phyloP scores from a whole-genome alignment of 2,329 filamentous ascomycete species.

The Aspergillus udagawae region DNA sequence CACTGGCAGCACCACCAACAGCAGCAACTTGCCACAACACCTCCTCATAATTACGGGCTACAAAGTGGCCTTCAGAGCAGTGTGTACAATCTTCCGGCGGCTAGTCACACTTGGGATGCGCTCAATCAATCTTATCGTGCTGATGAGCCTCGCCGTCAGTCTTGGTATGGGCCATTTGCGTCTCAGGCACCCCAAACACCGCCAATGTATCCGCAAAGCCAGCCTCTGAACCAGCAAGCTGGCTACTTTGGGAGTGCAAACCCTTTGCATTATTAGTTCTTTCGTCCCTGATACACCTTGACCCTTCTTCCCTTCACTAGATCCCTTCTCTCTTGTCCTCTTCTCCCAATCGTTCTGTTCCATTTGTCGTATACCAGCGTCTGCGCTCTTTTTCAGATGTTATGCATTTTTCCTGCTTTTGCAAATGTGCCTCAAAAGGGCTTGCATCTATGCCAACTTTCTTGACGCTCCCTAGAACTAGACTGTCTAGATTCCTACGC shows the following conservation, averaged over 20 bases:
- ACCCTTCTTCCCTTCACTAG: background rate
- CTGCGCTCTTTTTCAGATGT: background rate
- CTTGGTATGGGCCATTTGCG: slow-evolving; percentile 31
- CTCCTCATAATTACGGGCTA: slow-evolving; percentile 9
- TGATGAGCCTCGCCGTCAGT: slow-evolving; percentile 30
- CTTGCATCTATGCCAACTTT: background rate
- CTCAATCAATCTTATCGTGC: slow-evolving; percentile 28
- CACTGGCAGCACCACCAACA: slow-evolving; percentile 43
- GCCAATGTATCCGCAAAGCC: slow-evolving; percentile 25
- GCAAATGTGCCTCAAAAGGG: slow-evolving; percentile 1
- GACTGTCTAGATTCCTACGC: background rate
- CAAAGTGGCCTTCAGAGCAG: slow-evolving; percentile 12
- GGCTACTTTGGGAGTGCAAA: slow-evolving; percentile 22
- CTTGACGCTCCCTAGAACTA: background rate
- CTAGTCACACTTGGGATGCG: slow-evolving; percentile 36
- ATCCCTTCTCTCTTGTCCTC: slow-evolving; percentile 2
- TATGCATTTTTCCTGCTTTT: slow-evolving; percentile 1
- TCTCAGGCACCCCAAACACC: slow-evolving; percentile 20
- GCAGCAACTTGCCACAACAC: slow-evolving; percentile 28
- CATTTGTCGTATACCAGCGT: slow-evolving; percentile 1
- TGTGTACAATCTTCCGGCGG: slow-evolving; percentile 33
- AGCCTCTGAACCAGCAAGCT: slow-evolving; percentile 24
- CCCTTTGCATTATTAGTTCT: slow-evolving; percentile 18
- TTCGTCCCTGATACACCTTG: background rate
- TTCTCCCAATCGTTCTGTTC: background rate